Percentiles rank a stretch among this genome's conserved stretches.
Evolutionary conservation across 2,329 filamentous ascomycete species (phyloP).

Genomic region (Fusarium luffae): DNA sequence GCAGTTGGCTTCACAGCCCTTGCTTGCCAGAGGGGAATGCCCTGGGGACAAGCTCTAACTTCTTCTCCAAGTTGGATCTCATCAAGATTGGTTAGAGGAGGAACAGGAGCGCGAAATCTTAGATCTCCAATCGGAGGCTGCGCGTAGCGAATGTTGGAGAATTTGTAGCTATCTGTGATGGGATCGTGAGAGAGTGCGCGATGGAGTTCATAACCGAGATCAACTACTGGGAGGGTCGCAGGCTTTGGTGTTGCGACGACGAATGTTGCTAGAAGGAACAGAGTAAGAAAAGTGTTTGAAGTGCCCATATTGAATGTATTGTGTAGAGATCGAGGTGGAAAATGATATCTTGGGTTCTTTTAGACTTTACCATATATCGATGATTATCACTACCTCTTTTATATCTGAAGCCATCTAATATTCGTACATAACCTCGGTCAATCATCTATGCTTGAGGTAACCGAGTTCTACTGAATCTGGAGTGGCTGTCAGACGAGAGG

Average conservation of each 20-base stretch:
- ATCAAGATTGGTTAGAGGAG: not conserved
- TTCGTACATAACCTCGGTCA: not conserved
- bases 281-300: accelerated
- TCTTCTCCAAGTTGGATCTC: not conserved
- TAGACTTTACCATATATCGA: too few relatives aligned
- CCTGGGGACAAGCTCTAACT: not conserved
- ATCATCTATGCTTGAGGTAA: accelerated
- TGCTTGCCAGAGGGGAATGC: not conserved
- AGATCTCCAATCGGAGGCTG: not conserved
- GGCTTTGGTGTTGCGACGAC: not conserved
- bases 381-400: too few relatives aligned
- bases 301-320: not conserved
- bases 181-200: not conserved
- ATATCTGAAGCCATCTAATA: too few relatives aligned
- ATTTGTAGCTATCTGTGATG: not conserved
- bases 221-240: not conserved
- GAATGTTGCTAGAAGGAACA: accelerated
- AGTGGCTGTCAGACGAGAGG: not conserved
- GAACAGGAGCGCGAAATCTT: not conserved
- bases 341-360: not conserved
- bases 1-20: not conserved
- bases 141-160: not conserved
- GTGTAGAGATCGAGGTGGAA: accelerated
- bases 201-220: not conserved
- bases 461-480: not conserved